Percentiles rank a stretch among this genome's conserved stretches.
Conservation (phyloP, 352 stramenopile species). For the Pythium coloratum region DNA sequence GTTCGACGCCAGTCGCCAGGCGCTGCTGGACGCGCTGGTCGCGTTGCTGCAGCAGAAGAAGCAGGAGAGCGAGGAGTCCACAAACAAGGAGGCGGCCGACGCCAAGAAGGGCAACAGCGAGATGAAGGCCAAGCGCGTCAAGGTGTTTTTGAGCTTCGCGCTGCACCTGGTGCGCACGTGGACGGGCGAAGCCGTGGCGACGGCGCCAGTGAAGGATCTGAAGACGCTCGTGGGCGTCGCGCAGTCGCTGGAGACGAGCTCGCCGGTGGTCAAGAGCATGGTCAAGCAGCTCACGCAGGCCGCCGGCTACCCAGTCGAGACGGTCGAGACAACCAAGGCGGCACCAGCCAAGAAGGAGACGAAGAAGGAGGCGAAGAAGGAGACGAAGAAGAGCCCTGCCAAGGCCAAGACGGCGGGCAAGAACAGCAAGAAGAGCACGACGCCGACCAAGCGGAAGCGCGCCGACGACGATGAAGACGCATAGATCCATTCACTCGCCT, state of each 20-base stretch:
- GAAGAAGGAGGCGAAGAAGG: conserved; percentile 17
- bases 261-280: conserved; percentile 74
- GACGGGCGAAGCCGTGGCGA: conserved; percentile 25
- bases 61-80: conserved; percentile 24
- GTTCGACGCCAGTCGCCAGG: conserved; percentile 33
- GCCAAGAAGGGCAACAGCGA: conserved; percentile 28
- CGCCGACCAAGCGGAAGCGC: conserved; percentile 27
- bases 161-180: conserved; percentile 73
- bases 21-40: conserved; percentile 49
- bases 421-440: conserved; percentile 29
- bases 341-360: conserved; percentile 23
- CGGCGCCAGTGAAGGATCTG: conserved; percentile 8
- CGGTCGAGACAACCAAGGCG: conserved; percentile 13
- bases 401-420: conserved; percentile 37
- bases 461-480: conserved; percentile 19
- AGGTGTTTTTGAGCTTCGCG: conserved; percentile 62
- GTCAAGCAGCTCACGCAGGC: conserved; percentile 51
- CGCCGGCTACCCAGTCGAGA: conserved; percentile 21
- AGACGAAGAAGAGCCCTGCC: conserved; percentile 33
- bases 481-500: conserved; percentile 10
- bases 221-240: conserved; percentile 42
- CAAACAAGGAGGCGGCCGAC: conserved; percentile 43
- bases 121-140: conserved; percentile 75
- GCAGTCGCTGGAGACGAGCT: conserved; percentile 51
- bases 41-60: conserved; percentile 39